These are phyloP conservation scores for Ophiostoma sp. DNA, from an alignment of 2,329 filamentous ascomycete genomes.

Conservation along the genomic window DNA sequence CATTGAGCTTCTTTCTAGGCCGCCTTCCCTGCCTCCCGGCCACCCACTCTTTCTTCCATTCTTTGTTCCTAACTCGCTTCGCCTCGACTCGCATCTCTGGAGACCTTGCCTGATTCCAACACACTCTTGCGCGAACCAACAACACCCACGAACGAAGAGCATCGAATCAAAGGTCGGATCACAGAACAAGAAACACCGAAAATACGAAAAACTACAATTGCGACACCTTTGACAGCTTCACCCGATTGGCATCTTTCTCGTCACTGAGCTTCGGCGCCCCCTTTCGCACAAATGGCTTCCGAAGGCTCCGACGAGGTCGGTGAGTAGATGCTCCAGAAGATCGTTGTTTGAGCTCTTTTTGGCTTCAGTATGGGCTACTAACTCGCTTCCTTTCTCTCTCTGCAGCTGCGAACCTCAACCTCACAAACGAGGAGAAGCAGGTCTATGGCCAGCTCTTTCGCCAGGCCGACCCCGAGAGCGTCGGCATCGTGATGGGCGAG, in stretches of 20 bases:
- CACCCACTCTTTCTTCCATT: not conserved
- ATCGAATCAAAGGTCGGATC: not conserved
- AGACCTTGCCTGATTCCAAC: constrained; percentile 1
- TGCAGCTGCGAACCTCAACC: constrained; percentile 71
- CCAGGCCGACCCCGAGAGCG: constrained; percentile 85
- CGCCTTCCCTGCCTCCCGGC: constrained; percentile 7
- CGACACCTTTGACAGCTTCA: not conserved
- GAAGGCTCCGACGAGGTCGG: constrained; percentile 35
- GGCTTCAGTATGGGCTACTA: not conserved
- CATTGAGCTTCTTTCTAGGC: constrained; percentile 3
- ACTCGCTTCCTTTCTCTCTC: not conserved
- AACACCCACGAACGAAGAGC: not conserved
- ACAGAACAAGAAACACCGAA: not conserved
- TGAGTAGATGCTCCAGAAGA: constrained; percentile 25
- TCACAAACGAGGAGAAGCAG: constrained; percentile 89
- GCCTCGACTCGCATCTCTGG: not conserved
- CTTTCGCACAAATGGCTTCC: constrained; percentile 34
- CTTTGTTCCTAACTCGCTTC: not conserved
- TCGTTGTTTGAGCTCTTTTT: not conserved
- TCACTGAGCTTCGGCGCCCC: constrained; percentile 15
- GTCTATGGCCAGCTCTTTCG: constrained; percentile 91
- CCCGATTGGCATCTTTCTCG: not conserved
- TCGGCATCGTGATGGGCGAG: constrained; percentile 94
- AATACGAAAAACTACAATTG: not conserved
- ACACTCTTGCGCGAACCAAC: not conserved